Conservation (phyloP, 2,329 filamentous ascomycete species). For the Dothistroma septosporum region DNA sequence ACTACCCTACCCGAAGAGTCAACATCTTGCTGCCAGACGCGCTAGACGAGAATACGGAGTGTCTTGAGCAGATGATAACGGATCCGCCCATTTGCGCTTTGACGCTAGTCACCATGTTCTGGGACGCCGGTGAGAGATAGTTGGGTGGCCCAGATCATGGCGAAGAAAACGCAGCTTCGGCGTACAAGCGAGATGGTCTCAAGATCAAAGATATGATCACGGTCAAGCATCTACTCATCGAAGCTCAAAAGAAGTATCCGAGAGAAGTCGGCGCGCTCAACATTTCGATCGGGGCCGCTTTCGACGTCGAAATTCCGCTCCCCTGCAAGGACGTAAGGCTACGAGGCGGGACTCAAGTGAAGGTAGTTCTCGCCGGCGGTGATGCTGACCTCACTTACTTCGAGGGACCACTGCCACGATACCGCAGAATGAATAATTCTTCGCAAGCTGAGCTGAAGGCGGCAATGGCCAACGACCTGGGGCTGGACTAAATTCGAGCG, state of each 20-base stretch:
- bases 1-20: background rate
- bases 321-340: background rate
- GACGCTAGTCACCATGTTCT: background rate
- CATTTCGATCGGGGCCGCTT: background rate
- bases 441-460: background rate
- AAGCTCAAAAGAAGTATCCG: background rate
- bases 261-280: background rate
- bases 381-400: background rate
- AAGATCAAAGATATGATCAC: background rate
- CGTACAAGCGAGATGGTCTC: background rate
- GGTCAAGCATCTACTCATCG: background rate
- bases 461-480: background rate
- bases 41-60: background rate
- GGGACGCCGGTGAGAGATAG: background rate
- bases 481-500: background rate
- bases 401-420: background rate
- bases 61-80: background rate
- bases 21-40: background rate
- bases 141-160: background rate
- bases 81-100: background rate
- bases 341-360: background rate
- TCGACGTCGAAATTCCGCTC: background rate
- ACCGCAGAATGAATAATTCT: background rate
- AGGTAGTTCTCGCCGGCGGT: background rate
- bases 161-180: background rate